Percentiles rank a stretch among this genome's conserved stretches.
These are phyloP conservation scores for Collybia nuda DNA, from an alignment of 768 basidiomycete genomes.

Conservation along the genomic window DNA sequence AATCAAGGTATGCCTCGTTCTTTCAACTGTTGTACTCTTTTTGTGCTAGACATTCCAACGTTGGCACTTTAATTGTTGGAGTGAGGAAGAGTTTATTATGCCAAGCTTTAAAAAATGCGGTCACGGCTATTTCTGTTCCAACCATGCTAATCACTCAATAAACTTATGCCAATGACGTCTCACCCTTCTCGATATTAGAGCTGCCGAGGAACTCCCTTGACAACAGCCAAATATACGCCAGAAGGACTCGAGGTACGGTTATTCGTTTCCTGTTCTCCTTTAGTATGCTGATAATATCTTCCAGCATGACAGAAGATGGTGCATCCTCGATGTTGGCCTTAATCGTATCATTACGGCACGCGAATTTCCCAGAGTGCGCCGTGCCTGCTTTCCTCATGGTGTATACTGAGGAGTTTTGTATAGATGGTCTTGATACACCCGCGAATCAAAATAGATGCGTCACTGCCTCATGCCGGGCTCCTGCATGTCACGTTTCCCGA, in stretches of 20 bases:
- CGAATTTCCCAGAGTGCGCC: slow-evolving; percentile 52
- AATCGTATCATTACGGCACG: slow-evolving; percentile 67
- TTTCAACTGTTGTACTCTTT: too few relatives aligned
- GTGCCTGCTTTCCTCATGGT: background rate
- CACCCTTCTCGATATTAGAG: slow-evolving; percentile 42
- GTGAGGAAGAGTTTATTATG: too few relatives aligned
- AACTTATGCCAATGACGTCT: background rate
- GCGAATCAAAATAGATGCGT: slow-evolving; percentile 44
- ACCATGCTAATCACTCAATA: background rate
- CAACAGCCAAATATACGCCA: slow-evolving; percentile 52
- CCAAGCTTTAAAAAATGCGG: too few relatives aligned
- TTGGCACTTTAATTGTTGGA: background rate
- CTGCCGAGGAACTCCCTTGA: slow-evolving; percentile 66
- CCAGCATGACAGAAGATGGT: slow-evolving; percentile 74
- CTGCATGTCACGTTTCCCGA: slow-evolving; percentile 62
- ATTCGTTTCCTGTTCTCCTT: background rate
- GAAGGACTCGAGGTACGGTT: slow-evolving; percentile 63
- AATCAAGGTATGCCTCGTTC: slow-evolving; percentile 51
- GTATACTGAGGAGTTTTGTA: background rate
- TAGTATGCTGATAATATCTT: background rate
- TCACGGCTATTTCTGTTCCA: background rate
- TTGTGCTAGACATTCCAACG: too few relatives aligned
- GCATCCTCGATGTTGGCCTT: slow-evolving; percentile 57
- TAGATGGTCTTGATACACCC: slow-evolving; percentile 73
- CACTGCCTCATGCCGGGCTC: slow-evolving; percentile 42